Evolutionary conservation across 2,329 filamentous ascomycete species (phyloP).

Genomic region (Fusarium hainanense): DNA sequence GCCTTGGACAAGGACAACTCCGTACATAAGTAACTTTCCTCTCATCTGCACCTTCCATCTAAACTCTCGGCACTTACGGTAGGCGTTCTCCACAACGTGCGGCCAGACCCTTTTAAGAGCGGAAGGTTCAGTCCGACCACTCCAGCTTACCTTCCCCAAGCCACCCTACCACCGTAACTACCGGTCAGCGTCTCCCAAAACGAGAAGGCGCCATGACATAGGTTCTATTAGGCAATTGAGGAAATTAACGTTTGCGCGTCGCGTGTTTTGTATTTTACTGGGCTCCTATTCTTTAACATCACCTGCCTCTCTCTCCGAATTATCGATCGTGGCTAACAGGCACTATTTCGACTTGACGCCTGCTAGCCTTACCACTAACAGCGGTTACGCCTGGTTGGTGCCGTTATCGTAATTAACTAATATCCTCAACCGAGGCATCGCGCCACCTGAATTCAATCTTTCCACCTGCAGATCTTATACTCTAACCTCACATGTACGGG

Average conservation of each 20-base stretch:
- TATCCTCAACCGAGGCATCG: conserved; percentile 30
- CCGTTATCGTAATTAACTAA: conserved; percentile 37
- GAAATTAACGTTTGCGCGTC: conserved; percentile 21
- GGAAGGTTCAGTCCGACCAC: conserved; percentile 5
- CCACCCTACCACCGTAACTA: conserved; percentile 22
- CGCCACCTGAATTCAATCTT: conserved; percentile 15
- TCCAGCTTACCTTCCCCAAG: not conserved
- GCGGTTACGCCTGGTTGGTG: conserved; percentile 10
- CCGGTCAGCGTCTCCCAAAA: conserved; percentile 14
- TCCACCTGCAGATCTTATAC: conserved; percentile 2
- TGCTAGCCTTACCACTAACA: conserved; percentile 26
- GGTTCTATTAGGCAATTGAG: conserved; percentile 5
- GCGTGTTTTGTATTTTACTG: not conserved
- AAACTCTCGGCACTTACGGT: conserved; percentile 11
- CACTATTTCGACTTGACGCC: conserved; percentile 1
- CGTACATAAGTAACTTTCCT: not conserved
- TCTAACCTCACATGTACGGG: not conserved
- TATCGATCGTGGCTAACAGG: not conserved
- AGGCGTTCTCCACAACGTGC: conserved; percentile 19
- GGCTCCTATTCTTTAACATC: conserved; percentile 11
- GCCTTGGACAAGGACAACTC: not conserved
- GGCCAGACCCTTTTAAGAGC: conserved; percentile 4
- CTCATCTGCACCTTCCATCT: not conserved
- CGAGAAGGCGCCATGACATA: conserved; percentile 17
- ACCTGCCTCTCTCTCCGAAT: not conserved